These are phyloP conservation scores for Candida fluviatilis DNA, from an alignment of 805 yeast genomes.

Conservation along the genomic window DNA sequence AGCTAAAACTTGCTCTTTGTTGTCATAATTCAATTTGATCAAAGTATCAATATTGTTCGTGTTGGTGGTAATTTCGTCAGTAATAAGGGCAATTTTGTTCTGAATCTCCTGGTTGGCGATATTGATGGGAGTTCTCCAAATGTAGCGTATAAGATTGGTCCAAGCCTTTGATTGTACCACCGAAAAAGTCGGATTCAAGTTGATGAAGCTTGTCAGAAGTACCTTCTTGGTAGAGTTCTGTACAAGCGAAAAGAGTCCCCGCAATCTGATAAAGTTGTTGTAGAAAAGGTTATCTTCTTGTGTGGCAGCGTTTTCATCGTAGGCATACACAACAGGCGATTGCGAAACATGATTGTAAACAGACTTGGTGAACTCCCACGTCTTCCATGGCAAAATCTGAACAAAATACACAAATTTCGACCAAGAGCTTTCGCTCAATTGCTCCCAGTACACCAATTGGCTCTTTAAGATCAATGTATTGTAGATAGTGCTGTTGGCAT, in stretches of 20 bases:
- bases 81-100: slow-evolving; percentile 16
- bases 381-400: slow-evolving; percentile 30
- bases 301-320: not conserved
- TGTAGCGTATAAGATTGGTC: slow-evolving; percentile 5
- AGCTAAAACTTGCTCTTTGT: slow-evolving; percentile 8
- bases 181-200: slow-evolving; percentile 13
- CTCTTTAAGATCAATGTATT: slow-evolving; percentile 29
- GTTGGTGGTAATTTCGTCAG: slow-evolving; percentile 18
- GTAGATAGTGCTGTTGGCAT: slow-evolving; percentile 31
- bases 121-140: slow-evolving; percentile 16
- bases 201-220: slow-evolving; percentile 8
- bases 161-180: slow-evolving; percentile 9
- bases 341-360: slow-evolving; percentile 3
- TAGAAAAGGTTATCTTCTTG: slow-evolving; percentile 14
- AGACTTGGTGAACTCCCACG: slow-evolving; percentile 13
- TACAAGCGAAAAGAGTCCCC: slow-evolving; percentile 6
- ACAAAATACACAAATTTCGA: slow-evolving; percentile 28
- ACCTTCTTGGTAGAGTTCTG: slow-evolving; percentile 6
- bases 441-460: slow-evolving; percentile 34
- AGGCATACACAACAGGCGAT: not conserved
- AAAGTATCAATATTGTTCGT: slow-evolving; percentile 22
- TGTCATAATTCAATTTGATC: slow-evolving; percentile 13
- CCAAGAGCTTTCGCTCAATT: slow-evolving; percentile 19
- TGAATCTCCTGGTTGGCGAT: slow-evolving; percentile 24
- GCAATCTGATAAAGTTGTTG: slow-evolving; percentile 6